Base-by-base conservation (phyloP, 2,329 filamentous ascomycete genomes). In the Fusarium coicis region DNA sequence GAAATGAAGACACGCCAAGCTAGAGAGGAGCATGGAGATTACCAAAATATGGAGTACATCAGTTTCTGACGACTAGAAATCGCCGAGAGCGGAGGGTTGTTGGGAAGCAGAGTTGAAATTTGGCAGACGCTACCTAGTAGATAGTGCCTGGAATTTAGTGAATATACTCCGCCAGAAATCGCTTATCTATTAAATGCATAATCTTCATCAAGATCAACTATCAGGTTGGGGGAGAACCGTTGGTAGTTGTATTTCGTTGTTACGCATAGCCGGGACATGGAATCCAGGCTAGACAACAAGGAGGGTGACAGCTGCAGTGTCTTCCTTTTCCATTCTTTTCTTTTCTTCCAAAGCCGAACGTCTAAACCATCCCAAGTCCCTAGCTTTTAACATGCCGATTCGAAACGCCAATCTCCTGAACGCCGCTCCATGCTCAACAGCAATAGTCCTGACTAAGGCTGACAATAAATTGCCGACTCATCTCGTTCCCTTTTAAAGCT, bases 331-430 rank as follows among this genome's bases (percentile, higher is more conserved):
- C 64, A 71, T 77, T 68, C 56, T 60, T 49, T 77, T 68, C 56
- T 60, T 49, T 77, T 69, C 58, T 60, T 49, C 42, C 46, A 42
- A 72, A 72, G 54, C 66, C 49, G 53, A 68, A 68, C 63, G 47
- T 72, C 63, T 66, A 64, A 70, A 64, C 53, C 65, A 57, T 66
- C 61, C 58, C 61, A 62, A 53, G 71, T 68, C 47, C 64, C 47
- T 68, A 68, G 68, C 71, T 73, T 76, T 72, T 73, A 70, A 65
- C 63, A 74, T 79, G 69, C 65, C 65, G 73, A 75, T 71, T 77
- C 68, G 66, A 67, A 77, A 77, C 66, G 79, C 73, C 78, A 79
- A 73, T 65, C 60, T 70, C 77, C 75, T 71, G 65, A 81, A 80
- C 78, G 78, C 79, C 77, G 62, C 68, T 66, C 66, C 68, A 78